Conservation (phyloP, 371 early-diverging fungal genomes). For the Mortierella sp. region DNA sequence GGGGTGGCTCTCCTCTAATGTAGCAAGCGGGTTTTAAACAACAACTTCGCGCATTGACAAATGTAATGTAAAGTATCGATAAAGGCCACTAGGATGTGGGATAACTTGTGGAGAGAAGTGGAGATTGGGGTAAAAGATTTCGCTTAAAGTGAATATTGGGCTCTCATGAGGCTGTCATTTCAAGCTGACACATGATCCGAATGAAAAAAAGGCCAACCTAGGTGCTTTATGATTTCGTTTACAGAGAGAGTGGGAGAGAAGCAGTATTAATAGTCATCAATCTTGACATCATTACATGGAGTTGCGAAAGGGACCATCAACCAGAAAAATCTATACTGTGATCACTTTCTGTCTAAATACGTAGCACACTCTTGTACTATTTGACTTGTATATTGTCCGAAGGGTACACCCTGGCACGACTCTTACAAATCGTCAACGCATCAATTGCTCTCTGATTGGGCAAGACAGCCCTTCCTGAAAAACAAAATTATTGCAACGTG, state of each 20-base stretch:
- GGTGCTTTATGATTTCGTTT: no score
- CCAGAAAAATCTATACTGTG: no score
- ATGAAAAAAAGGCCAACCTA: neutral
- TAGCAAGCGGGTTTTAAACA: neutral
- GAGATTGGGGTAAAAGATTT: slow-evolving; percentile 4
- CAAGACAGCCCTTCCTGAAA: neutral
- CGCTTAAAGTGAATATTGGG: slow-evolving; percentile 12
- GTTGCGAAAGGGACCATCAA: neutral
- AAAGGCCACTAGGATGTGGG: neutral
- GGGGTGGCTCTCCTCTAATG: neutral
- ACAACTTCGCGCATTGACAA: neutral
- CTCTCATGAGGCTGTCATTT: slow-evolving; percentile 2
- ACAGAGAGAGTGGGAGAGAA: neutral
- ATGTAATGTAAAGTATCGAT: neutral
- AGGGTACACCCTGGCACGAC: neutral
- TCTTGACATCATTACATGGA: neutral
- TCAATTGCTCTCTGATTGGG: neutral
- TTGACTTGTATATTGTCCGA: neutral
- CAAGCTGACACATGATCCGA: neutral
- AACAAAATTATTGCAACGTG: no score
- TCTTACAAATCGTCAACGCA: neutral
- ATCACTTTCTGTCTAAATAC: no score
- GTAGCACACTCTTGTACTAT: no score
- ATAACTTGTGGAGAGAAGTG: slow-evolving; percentile 3
- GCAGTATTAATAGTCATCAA: neutral